Base-by-base conservation (phyloP, 2,329 filamentous ascomycete species). In the Pleomassaria siparia region DNA sequence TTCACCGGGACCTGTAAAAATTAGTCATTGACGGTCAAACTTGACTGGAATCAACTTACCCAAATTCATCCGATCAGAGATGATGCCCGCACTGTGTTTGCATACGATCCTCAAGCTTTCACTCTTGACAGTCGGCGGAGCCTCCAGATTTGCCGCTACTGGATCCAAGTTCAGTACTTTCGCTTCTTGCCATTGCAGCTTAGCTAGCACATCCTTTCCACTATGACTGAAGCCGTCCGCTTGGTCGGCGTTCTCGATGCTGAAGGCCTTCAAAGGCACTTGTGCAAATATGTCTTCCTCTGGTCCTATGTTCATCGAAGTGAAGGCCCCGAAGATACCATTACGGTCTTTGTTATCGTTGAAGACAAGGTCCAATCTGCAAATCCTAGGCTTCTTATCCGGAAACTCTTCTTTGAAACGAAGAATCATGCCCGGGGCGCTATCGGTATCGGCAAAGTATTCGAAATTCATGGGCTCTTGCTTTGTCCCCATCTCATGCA, bases 31-130 rank as follows among this genome's bases (percentile, higher is more conserved):
- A 10, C 25, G 6, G 9, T 15, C 16, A 28, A 28, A 50, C 15
- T 30, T 30, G 29, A n/a, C 15, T 30, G n/a, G 26, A 33, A n/a
- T 45, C 20, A 10, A 22, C 72, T 67, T 72, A 77, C 79, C 76
- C 44, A 95, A 78, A 58, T 95, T 95, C 63, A 96, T 78, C 29
- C 91, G 83, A 71, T 96, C 91, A 2, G 88, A 89, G 13, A 95
- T 76, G 33, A 85, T 89, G 40, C 90, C 89, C 56, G 86, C 84
- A 51, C 87, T 82, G 55, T 87, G 89, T 47, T 90, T 85, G 25
- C 89, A 78, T 44, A 95, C 80, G 15, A 95, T 78, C 22, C 90
- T 83, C 51, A 96, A 74, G 57, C 81, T 82, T 60, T 94, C 87
- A 0, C 89, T 89, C 44, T 91, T 78, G 22, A 95, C 84, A 0